Percentiles rank a stretch among this genome's conserved stretches.
phyloP scores from a whole-genome alignment of 202 grass and related monocot genomes.

The Miscanthus sacchariflorus region DNA sequence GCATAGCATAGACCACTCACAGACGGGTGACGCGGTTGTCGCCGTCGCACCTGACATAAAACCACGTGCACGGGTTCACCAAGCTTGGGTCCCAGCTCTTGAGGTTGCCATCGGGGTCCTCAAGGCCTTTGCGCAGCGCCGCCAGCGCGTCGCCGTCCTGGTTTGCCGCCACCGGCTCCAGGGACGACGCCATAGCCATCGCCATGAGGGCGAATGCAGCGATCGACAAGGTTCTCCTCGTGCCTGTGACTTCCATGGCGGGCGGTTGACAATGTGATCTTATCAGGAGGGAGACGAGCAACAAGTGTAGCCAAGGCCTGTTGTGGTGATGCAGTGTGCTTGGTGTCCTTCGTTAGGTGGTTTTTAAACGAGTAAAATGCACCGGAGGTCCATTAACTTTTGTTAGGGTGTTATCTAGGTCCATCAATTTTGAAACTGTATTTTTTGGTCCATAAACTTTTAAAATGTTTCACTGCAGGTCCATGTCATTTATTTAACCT shows the following conservation, averaged over 20 bases:
- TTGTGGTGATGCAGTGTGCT: not conserved
- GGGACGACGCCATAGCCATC: not conserved
- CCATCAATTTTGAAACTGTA: too few relatives aligned
- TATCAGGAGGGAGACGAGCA: not conserved
- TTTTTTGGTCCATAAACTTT: too few relatives aligned
- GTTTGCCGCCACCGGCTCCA: slow-evolving; percentile 30
- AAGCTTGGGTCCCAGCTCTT: slow-evolving; percentile 59
- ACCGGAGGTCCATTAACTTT: too few relatives aligned
- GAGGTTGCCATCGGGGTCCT: slow-evolving; percentile 54
- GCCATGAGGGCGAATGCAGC: not conserved
- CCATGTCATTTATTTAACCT: too few relatives aligned
- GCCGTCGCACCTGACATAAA: slow-evolving; percentile 60
- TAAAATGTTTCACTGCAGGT: too few relatives aligned
- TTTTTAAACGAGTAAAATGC: not conserved
- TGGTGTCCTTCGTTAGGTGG: not conserved
- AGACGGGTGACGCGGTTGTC: slow-evolving; percentile 50
- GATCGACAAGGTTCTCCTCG: not conserved
- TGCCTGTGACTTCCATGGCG: not conserved
- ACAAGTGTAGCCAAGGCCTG: not conserved
- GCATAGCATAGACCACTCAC: slow-evolving; percentile 40
- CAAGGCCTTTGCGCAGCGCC: slow-evolving; percentile 45
- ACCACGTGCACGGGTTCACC: slow-evolving; percentile 84
- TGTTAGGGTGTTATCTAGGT: too few relatives aligned
- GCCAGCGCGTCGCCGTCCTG: slow-evolving; percentile 49
- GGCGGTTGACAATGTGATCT: not conserved